phyloP scores from a whole-genome alignment of 306 rosid species.

The Cicer bijugum region DNA sequence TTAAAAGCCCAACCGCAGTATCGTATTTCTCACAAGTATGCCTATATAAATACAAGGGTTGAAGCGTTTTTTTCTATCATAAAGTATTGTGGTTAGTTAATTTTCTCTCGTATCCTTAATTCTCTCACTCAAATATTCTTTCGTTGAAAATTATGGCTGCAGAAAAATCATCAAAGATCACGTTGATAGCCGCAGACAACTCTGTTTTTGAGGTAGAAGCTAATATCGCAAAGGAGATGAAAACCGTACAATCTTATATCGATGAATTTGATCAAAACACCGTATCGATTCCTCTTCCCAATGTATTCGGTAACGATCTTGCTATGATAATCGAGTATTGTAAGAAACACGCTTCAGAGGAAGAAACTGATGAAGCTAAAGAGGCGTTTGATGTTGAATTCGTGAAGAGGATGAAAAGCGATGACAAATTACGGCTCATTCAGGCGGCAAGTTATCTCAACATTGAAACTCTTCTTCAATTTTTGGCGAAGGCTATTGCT shows the following conservation, averaged over 20 bases:
- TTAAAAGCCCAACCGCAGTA: too few relatives aligned
- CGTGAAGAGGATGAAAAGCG: neutral
- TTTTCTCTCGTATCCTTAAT: too few relatives aligned
- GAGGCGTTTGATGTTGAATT: neutral
- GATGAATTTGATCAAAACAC: neutral
- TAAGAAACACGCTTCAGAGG: neutral
- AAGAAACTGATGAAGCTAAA: neutral
- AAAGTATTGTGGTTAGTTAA: too few relatives aligned
- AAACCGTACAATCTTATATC: neutral
- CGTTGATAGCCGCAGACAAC: too few relatives aligned
- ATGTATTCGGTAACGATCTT: neutral
- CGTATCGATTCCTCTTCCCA: neutral
- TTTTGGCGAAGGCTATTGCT: slow-evolving; percentile 19
- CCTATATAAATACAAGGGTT: too few relatives aligned
- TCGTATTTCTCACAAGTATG: too few relatives aligned
- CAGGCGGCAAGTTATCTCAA: slow-evolving; percentile 44
- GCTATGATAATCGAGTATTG: neutral
- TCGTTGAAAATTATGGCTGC: too few relatives aligned
- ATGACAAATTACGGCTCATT: slow-evolving; percentile 13
- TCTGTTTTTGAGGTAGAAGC: neutral
- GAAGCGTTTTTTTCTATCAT: too few relatives aligned
- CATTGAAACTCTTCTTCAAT: neutral
- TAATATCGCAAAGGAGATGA: neutral
- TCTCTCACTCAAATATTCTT: too few relatives aligned
- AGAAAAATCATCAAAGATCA: too few relatives aligned